Percentiles rank a stretch among this genome's conserved stretches.
phyloP scores from a whole-genome alignment of 148 eudicot species.

The Rhododendron mucronatum region DNA sequence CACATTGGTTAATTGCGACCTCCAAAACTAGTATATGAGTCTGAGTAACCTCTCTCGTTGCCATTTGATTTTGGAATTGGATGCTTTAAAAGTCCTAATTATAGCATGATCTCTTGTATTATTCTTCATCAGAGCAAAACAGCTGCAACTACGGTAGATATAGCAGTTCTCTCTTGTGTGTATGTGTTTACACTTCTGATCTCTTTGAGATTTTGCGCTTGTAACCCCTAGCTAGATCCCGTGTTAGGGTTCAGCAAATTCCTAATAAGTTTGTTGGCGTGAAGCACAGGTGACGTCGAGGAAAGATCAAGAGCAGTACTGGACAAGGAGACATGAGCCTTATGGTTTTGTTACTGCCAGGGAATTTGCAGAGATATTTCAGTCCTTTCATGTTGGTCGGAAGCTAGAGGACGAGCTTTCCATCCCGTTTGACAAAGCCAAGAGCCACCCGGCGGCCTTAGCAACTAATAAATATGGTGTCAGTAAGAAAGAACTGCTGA shows the following conservation, averaged over 20 bases:
- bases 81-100: too few relatives aligned
- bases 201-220: background rate
- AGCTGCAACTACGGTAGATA: background rate
- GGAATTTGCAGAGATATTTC: conserved; percentile 13
- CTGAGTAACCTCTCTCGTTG: too few relatives aligned
- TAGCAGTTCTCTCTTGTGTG: background rate
- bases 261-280: too few relatives aligned
- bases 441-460: conserved; percentile 22
- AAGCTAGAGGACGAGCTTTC: conserved; percentile 11
- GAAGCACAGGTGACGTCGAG: conserved; percentile 10
- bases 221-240: background rate
- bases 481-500: conserved; percentile 12
- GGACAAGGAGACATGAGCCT: background rate
- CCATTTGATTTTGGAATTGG: too few relatives aligned
- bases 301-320: conserved; percentile 26
- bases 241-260: background rate
- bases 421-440: conserved; percentile 18
- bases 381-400: conserved; percentile 13
- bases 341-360: conserved; percentile 6
- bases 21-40: too few relatives aligned
- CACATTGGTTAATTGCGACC: background rate
- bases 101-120: background rate
- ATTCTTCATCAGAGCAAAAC: background rate
- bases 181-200: background rate
- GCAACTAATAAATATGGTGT: conserved; percentile 15